Percentiles rank a stretch among this genome's conserved stretches.
phyloP scores from a whole-genome alignment of 2,329 filamentous ascomycete genomes.

The Graphilbum ipis-grandicollis region DNA sequence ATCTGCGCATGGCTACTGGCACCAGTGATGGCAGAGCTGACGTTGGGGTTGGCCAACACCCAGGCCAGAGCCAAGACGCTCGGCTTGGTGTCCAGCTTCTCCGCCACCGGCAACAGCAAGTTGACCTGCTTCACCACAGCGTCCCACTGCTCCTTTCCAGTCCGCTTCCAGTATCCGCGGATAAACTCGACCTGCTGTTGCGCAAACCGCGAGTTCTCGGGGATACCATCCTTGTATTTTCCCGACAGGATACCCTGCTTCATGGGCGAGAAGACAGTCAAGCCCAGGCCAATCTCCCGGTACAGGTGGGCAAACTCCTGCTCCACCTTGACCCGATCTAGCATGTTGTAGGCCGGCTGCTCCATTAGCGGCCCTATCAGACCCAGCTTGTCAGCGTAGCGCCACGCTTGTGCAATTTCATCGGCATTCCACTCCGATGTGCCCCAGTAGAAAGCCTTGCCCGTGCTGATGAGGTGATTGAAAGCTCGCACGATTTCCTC shows the following conservation, averaged over 20 bases:
- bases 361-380: conserved; percentile 48
- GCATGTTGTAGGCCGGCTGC: conserved; percentile 51
- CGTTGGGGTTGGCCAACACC: conserved; percentile 43
- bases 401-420: conserved; percentile 47
- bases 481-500: conserved; percentile 55
- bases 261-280: conserved; percentile 35
- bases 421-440: conserved; percentile 55
- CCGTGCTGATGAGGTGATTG: conserved; percentile 50
- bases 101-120: conserved; percentile 43
- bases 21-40: conserved; percentile 44
- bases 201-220: conserved; percentile 40
- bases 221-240: conserved; percentile 47
- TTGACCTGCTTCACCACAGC: conserved; percentile 37
- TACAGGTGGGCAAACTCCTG: conserved; percentile 37
- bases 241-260: conserved; percentile 38
- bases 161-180: conserved; percentile 31
- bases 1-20: conserved; percentile 42
- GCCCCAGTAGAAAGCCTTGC: conserved; percentile 56
- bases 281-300: conserved; percentile 37
- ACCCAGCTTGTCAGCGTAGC: conserved; percentile 37
- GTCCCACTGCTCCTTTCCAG: conserved; percentile 34
- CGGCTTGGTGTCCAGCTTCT: conserved; percentile 41
- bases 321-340: conserved; percentile 35
- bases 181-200: conserved; percentile 38
- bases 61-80: conserved; percentile 41